Evolutionary conservation across 768 basidiomycete genomes (phyloP), one percentile per base, ranked within the genome.

Genomic region (Sporobolomyces roseus): DNA sequence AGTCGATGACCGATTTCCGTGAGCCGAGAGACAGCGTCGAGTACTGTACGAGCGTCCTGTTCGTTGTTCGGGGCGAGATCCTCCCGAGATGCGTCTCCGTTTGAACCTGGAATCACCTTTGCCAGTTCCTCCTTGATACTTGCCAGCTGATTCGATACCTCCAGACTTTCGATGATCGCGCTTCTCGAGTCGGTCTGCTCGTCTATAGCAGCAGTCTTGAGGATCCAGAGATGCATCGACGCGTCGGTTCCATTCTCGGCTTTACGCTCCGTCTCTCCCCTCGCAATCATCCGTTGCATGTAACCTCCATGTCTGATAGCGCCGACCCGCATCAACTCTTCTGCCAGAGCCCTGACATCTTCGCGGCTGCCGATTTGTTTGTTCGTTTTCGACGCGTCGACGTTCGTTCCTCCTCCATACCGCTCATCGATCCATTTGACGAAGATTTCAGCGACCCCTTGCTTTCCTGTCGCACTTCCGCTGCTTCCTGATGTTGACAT

Each of bases 281-380:
- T 53, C 29, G 72, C 72, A 49, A 73, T 73, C 65, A 73, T 70
- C 7, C 61, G 50, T 62, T 73, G 72, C 49, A 73, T 51, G 46
- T 73, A 73, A 3, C 50, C 29, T 32, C 67, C 65, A 38, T 66
- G 66, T 48, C 33, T 32, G 16, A 73, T 8, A 27, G 66, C 68
- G 5, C 68, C 68, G 3, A 48, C 53, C 10, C 72, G 49, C 51
- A 66, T 46, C 36, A 73, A 36, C 55, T 73, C 68, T 13, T 61
- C 68, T 3, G 61, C 64, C 27, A 73, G 58, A 9, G 53, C 25
- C 16, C 67, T 54, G 2, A 56, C 61, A 6, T 56, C 51, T 8
- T 32, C 38, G 12, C 58, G 38, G 30, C 29, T 32, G 4, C 61
- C 46, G 38, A 52, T 45, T 4, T n/a, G 29, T 41, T 36, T 30